Evolutionary conservation across 2,329 filamentous ascomycete species (phyloP), one percentile per base, ranked within the genome.

Genomic region (Botrytis elliptica): DNA sequence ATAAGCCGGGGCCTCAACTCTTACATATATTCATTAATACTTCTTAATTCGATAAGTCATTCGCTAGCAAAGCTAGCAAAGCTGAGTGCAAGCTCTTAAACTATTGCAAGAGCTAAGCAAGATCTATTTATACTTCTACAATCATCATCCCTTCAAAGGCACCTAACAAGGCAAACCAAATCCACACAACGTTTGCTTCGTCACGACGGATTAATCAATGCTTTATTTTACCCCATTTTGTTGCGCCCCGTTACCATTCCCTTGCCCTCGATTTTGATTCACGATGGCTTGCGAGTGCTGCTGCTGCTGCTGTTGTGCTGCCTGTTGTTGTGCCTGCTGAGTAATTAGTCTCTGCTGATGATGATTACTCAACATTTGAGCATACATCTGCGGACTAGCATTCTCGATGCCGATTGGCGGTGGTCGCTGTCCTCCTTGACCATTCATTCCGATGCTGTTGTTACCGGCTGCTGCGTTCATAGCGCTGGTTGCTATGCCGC

Each of bases 401-500:
- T 85, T 73, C 40, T 74, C 84, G 79, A 86, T 83, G 29, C 77
- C 77, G 38, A 57, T 68, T 16, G 77, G 75, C 38, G 72, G 75
- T 55, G 72, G 60, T 46, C 74, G 57, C 62, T 55, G 64, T 33
- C 66, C 55, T 71, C 44, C 60, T 55, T 63, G 70, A 14, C 60
- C 76, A 73, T 42, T 70, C 59, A 60, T 52, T 65, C 72, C 66
- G 69, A 73, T n/a, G n/a, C 44, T 73, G 67, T 44, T 78, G 74
- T 79, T 79, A 65, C 85, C 85, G 33, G 85, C 84, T 29, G 85
- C 86, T 33, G 85, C 85, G 78, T 85, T 86, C 80, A 87, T 84
- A 4, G 86, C 85, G 59, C 83, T 85, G 77, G 87, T 85, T n/a
- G 84, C 85, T n/a, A 79, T 73, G 70, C 82, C 84, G 75, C 86